Evolutionary conservation across 371 early-diverging fungal genomes (phyloP), one percentile per base, ranked within the genome.

Genomic region (Rhizopus stolonifer): DNA sequence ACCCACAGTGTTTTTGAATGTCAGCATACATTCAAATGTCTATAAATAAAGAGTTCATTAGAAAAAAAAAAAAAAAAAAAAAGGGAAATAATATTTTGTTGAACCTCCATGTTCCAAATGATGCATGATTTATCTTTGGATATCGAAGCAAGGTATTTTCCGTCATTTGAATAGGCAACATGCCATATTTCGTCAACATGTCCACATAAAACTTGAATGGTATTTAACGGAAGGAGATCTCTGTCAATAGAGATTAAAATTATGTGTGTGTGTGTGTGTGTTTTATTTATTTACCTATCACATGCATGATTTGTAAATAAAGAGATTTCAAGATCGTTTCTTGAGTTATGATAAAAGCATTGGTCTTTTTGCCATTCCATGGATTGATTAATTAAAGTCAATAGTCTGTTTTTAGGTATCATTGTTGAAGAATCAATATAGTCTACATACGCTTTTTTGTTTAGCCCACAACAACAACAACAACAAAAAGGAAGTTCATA

Each of bases 151-250:
- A 98, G 70, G 56, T 82, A 87, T 24, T 67, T 69, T 15, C 97
- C 98, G 58, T 85, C 76, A 34, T 90, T 86, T 4, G 96, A 95
- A 62, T 96, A 96, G 2, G 86, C 76, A 32, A 96, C 72, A 60
- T 89, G 91, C 99, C 99, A 98, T 1, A 98, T 95, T 68, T 98
- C 98, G 64, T 96, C 94, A 2, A 68, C 61, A 61, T 97, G 99
- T 8, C 85, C 90, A 17, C 72, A 70, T 6, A 96, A 68, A 2
- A 86, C 70, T 36, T 85, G 80, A 7, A 80, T 79, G 0, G 87
- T 83, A 3, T 54, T 36, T 11, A 64, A 58, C 5, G 79, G 79
- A 31, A 78, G 61, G 14, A 40, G 13, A 24, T 21, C 19, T 29
- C 40, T 54, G n/a, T n/a, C n/a, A n/a, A n/a, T n/a, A n/a, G n/a